These are phyloP conservation scores for Penicillium sp. DNA, from an alignment of 2,329 filamentous ascomycete genomes.

Conservation along the genomic window DNA sequence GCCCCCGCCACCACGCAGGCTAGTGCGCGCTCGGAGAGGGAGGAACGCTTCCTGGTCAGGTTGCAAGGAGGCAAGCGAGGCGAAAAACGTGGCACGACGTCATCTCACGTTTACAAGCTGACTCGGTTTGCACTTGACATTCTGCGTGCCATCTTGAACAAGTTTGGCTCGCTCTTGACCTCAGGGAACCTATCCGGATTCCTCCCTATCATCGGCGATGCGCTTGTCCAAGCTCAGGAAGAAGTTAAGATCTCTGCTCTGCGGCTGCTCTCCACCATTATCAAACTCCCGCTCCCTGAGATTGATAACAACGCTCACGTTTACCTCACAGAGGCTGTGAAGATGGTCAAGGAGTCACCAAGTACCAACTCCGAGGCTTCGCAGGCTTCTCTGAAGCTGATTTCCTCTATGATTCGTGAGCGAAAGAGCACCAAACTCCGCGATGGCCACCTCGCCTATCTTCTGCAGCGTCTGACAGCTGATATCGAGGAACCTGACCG, in stretches of 20 bases:
- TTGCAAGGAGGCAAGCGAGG: slow-evolving; percentile 73
- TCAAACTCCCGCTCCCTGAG: slow-evolving; percentile 75
- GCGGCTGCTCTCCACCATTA: slow-evolving; percentile 79
- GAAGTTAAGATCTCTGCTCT: slow-evolving; percentile 90
- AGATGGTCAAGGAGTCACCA: slow-evolving; percentile 73
- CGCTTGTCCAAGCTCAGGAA: slow-evolving; percentile 79
- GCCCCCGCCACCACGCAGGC: slow-evolving; percentile 42
- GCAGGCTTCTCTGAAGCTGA: slow-evolving; percentile 84
- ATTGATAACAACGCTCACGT: slow-evolving; percentile 72
- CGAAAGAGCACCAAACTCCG: slow-evolving; percentile 73
- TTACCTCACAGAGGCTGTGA: slow-evolving; percentile 82
- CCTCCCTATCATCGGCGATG: slow-evolving; percentile 84
- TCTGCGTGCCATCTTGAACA: slow-evolving; percentile 80
- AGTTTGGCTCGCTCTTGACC: slow-evolving; percentile 78
- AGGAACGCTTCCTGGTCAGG: slow-evolving; percentile 72
- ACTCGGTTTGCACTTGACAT: slow-evolving; percentile 86
- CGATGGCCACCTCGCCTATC: slow-evolving; percentile 77
- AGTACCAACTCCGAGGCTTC: slow-evolving; percentile 81
- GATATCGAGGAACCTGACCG: slow-evolving; percentile 92
- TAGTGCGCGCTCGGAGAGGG: slow-evolving; percentile 29
- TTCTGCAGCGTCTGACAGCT: slow-evolving; percentile 78
- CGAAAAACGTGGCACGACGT: slow-evolving; percentile 69
- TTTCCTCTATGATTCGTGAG: slow-evolving; percentile 82
- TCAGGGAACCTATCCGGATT: slow-evolving; percentile 80
- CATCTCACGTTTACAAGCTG: slow-evolving; percentile 83